Evolutionary conservation across 352 stramenopile species (phyloP).

Genomic region (Phytopythium mirpurense): DNA sequence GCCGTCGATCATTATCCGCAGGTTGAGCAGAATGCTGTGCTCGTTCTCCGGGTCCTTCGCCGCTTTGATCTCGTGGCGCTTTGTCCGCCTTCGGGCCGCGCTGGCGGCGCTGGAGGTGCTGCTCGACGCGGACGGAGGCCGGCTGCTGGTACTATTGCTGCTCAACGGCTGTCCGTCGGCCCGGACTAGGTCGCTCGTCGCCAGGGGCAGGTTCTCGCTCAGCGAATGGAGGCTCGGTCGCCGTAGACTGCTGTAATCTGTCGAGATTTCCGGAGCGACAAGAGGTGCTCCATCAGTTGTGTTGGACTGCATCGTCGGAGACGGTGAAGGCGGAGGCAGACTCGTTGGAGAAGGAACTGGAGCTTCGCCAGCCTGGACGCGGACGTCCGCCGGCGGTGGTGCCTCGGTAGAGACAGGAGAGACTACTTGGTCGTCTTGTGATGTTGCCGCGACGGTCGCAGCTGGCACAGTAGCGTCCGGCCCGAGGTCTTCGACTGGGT

Average conservation of each 20-base stretch:
- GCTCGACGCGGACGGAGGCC: constrained; percentile 25
- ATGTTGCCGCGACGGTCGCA: not conserved
- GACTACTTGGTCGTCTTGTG: not conserved
- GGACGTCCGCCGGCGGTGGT: not conserved
- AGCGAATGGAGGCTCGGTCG: constrained; percentile 12
- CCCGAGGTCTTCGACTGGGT: constrained; percentile 7
- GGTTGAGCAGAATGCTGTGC: constrained; percentile 84
- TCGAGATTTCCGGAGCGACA: not conserved
- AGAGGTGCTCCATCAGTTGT: not conserved
- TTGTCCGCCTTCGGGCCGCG: constrained; percentile 38
- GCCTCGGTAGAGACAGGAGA: not conserved
- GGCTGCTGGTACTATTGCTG: constrained; percentile 9
- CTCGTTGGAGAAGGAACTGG: not conserved
- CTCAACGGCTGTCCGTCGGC: not conserved
- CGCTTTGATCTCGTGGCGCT: constrained; percentile 81
- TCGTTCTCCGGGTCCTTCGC: constrained; percentile 76
- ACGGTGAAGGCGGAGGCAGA: not conserved
- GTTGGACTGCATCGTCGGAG: not conserved
- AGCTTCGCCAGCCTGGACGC: not conserved
- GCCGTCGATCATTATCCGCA: constrained; percentile 87
- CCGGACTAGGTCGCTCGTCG: constrained; percentile 1
- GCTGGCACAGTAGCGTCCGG: not conserved
- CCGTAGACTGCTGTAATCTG: constrained; percentile 15
- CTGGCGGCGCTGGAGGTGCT: constrained; percentile 7
- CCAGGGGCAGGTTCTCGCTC: constrained; percentile 7